Percentiles rank a stretch among this genome's conserved stretches.
Evolutionary conservation across 345 rosid species (phyloP).

Genomic region (Rhizophora apiculata): DNA sequence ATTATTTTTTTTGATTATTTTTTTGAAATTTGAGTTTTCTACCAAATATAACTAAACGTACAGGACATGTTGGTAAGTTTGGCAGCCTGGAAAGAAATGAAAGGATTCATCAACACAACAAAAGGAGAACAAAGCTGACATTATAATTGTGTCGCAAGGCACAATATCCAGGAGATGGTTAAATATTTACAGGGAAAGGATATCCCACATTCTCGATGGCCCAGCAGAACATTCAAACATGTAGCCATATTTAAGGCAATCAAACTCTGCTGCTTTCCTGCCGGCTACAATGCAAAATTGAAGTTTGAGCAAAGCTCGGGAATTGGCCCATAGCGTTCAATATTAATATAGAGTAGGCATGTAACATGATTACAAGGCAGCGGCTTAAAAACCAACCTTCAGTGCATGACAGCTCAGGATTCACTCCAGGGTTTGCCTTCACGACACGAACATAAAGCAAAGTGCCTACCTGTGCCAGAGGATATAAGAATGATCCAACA

Average conservation of each 20-base stretch:
- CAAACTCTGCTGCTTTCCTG: conserved; percentile 79
- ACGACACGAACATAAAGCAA: conserved; percentile 68
- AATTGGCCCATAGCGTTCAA: neutral
- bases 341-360: neutral
- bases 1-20: no score
- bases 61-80: conserved; percentile 69
- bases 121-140: neutral
- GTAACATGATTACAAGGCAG: conserved; percentile 3
- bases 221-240: conserved; percentile 84
- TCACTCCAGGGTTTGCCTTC: conserved; percentile 68
- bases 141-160: neutral
- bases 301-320: conserved; percentile 9
- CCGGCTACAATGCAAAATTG: conserved; percentile 40
- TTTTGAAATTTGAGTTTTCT: conserved; percentile 33
- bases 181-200: neutral
- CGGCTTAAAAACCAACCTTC: conserved; percentile 46
- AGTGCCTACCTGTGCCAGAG: conserved; percentile 56
- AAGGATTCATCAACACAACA: conserved; percentile 1
- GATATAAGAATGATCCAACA: neutral
- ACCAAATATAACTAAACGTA: conserved; percentile 64
- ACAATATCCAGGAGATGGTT: neutral
- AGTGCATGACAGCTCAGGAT: conserved; percentile 70
- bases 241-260: conserved; percentile 65
- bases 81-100: conserved; percentile 44
- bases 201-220: conserved; percentile 67